Percentiles rank a stretch among this genome's conserved stretches.
These are phyloP conservation scores for Stentor coeruleus DNA, from an alignment of 73 alveolate species.

Conservation along the genomic window DNA sequence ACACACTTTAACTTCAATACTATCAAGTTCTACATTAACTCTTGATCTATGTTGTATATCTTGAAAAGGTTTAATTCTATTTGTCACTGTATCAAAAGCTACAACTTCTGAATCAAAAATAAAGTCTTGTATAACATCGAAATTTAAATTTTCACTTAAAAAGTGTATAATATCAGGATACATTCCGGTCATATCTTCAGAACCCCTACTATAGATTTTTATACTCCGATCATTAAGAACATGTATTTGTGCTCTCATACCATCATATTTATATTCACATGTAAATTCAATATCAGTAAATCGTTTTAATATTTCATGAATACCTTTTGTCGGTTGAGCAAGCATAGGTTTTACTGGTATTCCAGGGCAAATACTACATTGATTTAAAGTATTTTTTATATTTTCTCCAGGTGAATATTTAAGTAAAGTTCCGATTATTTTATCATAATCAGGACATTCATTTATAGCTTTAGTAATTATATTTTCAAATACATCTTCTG, in stretches of 20 bases:
- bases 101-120: slow-evolving; percentile 98
- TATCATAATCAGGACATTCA: slow-evolving; percentile 89
- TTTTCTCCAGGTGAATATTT: slow-evolving; percentile 58
- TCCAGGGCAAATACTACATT: slow-evolving; percentile 88
- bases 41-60: slow-evolving; percentile 79
- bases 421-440: slow-evolving; percentile 69
- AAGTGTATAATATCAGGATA: slow-evolving; percentile 98
- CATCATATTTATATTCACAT: slow-evolving; percentile 99
- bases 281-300: slow-evolving; percentile 90
- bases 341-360: slow-evolving; percentile 97
- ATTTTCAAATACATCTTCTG: slow-evolving; percentile 68
- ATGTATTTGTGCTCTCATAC: slow-evolving; percentile 99
- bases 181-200: slow-evolving; percentile 97
- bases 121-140: slow-evolving; percentile 70
- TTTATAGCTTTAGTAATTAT: slow-evolving; percentile 85
- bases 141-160: slow-evolving; percentile 21
- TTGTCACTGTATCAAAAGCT: slow-evolving; percentile 92
- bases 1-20: slow-evolving; percentile 79
- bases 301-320: slow-evolving; percentile 79
- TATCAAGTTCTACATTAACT: slow-evolving; percentile 89
- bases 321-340: slow-evolving; percentile 97
- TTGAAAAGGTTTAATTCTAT: slow-evolving; percentile 95
- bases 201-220: slow-evolving; percentile 89
- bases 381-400: slow-evolving; percentile 49
- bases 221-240: slow-evolving; percentile 50